A percentile compares a stretch with the other conserved stretches of the same genome.
Evolutionary conservation across 2,329 filamentous ascomycete species (phyloP).

Genomic region (Elsinoe fawcettii): DNA sequence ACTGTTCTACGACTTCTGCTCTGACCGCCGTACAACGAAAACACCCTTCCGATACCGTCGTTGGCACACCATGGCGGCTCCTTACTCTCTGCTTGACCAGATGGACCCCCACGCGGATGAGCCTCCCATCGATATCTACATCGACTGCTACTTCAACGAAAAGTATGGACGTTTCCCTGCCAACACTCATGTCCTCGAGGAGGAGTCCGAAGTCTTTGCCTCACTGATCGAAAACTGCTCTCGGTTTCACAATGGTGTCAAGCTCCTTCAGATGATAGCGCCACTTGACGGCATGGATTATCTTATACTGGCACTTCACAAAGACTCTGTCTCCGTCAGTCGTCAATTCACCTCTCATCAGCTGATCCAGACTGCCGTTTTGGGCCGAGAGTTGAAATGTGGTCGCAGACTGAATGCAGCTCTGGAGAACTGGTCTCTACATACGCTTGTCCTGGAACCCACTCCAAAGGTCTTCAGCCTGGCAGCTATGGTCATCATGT

Average conservation of each 20-base stretch:
- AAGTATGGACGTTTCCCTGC: not conserved
- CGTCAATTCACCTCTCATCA: not conserved
- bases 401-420: not conserved
- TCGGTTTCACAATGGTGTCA: not conserved
- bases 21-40: too few relatives aligned
- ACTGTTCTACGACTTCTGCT: too few relatives aligned
- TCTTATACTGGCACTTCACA: not conserved
- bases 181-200: not conserved
- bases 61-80: not conserved
- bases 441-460: not conserved
- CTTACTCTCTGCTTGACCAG: not conserved
- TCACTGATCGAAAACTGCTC: not conserved
- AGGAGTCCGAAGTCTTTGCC: not conserved
- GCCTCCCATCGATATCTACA: not conserved
- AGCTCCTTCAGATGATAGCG: not conserved
- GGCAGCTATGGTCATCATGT: not conserved
- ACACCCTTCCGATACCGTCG: not conserved
- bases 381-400: not conserved
- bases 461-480: not conserved
- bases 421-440: conserved; percentile 2
- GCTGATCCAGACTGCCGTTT: not conserved
- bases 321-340: not conserved
- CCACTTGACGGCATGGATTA: not conserved
- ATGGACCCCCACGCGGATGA: not conserved
- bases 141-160: not conserved